A percentile compares a stretch with the other conserved stretches of the same genome.
Conservation (phyloP, 2,329 filamentous ascomycete genomes). For the Curvularia hawaiiensis region DNA sequence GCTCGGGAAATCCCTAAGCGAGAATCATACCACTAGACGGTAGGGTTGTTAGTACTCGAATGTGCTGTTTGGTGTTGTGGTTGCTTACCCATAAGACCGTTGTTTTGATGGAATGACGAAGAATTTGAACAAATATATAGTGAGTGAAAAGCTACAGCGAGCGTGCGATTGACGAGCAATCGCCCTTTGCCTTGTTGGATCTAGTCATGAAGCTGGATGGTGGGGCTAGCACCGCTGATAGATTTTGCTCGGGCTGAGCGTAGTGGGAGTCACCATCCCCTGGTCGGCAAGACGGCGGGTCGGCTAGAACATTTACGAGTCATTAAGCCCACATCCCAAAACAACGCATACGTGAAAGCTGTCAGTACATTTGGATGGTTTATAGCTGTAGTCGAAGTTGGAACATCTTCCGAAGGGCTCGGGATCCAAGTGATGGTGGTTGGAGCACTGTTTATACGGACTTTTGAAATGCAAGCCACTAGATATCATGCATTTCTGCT, state of each 20-base stretch:
- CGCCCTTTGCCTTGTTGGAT: not conserved
- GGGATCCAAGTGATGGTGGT: not conserved
- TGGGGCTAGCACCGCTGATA: not conserved
- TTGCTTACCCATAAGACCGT: slow-evolving; percentile 41
- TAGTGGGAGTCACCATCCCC: not conserved
- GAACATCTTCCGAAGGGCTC: not conserved
- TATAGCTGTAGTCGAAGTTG: not conserved
- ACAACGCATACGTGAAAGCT: not conserved
- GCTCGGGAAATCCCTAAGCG: slow-evolving; percentile 60
- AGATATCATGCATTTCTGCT: not conserved
- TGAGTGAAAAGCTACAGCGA: not conserved
- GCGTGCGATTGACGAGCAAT: no score
- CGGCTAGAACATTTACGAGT: not conserved
- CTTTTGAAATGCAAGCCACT: not conserved
- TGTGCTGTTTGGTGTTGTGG: not conserved
- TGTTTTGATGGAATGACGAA: not conserved
- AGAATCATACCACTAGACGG: slow-evolving; percentile 69
- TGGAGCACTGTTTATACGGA: not conserved
- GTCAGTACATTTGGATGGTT: not conserved
- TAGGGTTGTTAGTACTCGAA: no score
- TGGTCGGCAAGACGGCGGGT: not conserved
- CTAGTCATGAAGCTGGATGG: not conserved
- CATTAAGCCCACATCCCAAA: not conserved
- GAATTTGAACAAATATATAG: not conserved
- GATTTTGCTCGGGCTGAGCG: not conserved